phyloP scores from a whole-genome alignment of 2,329 filamentous ascomycete species.

The Fusarium sp. region DNA sequence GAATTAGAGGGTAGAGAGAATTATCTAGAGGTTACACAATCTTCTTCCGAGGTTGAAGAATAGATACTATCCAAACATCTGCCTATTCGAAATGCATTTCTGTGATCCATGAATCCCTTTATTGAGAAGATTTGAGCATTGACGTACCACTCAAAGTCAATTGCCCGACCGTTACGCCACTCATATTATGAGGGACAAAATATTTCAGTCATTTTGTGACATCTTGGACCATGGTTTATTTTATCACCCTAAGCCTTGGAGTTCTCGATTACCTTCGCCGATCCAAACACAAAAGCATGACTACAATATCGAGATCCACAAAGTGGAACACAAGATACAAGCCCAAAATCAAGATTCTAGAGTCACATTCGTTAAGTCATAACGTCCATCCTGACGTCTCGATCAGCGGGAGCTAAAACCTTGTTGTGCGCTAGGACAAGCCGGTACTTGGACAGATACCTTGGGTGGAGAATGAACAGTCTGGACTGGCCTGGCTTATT shows the following conservation, averaged over 20 bases:
- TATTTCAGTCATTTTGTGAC: no score
- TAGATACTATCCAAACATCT: not conserved
- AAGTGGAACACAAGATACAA: not conserved
- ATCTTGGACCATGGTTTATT: no score
- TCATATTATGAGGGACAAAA: no score
- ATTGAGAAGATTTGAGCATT: no score
- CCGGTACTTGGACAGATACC: not conserved
- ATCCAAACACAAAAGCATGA: not conserved
- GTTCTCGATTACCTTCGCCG: not conserved
- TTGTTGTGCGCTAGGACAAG: not conserved
- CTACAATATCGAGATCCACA: not conserved
- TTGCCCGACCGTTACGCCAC: not conserved
- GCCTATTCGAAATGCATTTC: no score
- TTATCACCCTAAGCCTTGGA: no score
- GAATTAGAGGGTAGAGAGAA: conserved; percentile 5
- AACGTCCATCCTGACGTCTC: conserved; percentile 2
- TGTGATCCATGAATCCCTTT: no score
- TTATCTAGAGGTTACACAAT: not conserved
- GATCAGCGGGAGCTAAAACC: conserved; percentile 8
- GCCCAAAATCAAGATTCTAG: not conserved
- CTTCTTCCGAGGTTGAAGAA: conserved; percentile 1
- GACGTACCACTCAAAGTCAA: not conserved
- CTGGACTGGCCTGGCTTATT: not conserved
- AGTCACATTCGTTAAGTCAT: not conserved
- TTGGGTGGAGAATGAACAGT: not conserved